A percentile compares a stretch with the other conserved stretches of the same genome.
phyloP scores from a whole-genome alignment of 2,329 filamentous ascomycete species.

The Aspergillus tanneri region DNA sequence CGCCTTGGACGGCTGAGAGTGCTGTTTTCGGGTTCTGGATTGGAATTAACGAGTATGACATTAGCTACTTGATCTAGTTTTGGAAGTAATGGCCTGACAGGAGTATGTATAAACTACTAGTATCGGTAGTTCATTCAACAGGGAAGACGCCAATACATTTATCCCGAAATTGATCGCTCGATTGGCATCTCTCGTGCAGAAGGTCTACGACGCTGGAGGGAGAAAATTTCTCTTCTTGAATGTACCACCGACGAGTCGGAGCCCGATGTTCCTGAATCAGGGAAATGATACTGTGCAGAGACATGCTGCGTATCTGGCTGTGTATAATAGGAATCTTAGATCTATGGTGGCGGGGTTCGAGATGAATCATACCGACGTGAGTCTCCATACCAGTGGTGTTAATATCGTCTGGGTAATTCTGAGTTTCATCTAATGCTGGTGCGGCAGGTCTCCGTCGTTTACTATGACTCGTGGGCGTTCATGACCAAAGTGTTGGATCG shows the following conservation, averaged over 20 bases:
- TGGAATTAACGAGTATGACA: conserved; percentile 34
- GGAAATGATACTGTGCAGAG: conserved; percentile 17
- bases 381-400: conserved; percentile 5
- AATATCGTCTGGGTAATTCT: background rate
- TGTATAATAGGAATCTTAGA: conserved; percentile 28
- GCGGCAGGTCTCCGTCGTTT: conserved; percentile 24
- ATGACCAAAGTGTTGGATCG: conserved; percentile 31
- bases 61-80: background rate
- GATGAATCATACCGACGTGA: conserved; percentile 21
- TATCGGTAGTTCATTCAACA: conserved; percentile 32
- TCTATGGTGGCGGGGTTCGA: conserved; percentile 23
- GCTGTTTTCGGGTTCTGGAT: conserved; percentile 37
- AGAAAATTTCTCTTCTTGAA: conserved; percentile 61
- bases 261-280: conserved; percentile 23
- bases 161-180: conserved; percentile 43
- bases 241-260: conserved; percentile 51
- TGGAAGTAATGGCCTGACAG: background rate
- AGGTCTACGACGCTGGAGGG: conserved; percentile 54
- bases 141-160: conserved; percentile 27
- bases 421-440: background rate
- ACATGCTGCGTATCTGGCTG: conserved; percentile 25
- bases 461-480: conserved; percentile 32
- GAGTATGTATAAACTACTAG: conserved; percentile 8
- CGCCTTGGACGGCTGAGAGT: conserved; percentile 27
- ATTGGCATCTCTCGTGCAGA: conserved; percentile 46